Evolutionary conservation across 768 basidiomycete species (phyloP), one percentile per base, ranked within the genome.

Genomic region (Pisolithus albus): DNA sequence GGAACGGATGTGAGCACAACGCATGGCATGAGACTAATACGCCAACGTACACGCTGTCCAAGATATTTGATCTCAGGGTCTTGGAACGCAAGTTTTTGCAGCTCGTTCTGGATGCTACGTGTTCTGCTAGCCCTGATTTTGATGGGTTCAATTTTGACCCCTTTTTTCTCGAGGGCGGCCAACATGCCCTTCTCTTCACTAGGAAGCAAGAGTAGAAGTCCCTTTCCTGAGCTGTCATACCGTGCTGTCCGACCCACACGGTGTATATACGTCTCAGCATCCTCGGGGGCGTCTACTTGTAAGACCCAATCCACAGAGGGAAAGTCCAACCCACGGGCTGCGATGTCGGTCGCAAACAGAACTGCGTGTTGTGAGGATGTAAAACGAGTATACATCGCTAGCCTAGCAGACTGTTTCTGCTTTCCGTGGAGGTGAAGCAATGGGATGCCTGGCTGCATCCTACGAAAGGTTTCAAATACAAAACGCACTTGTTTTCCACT

Each of bases 401-500:
- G 70, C 44, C 95, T 81, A 34, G 89, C 84, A n/a, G 84, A 77
- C 63, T 96, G 95, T 65, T 96, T 97, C 64, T 96, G 93, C 65
- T 96, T 97, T 32, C 95, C 95, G 61, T 98, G 93, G 7, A 99
- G 71, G 64, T 94, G 88, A 19, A 99, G 78, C n/a, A 99, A 76
- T 4, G 95, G 83, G 5, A 92, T 75, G 59, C 95, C 95, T 0
- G 95, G 95, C 56, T 95, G 95, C 76, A 99, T 82, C 67, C 86
- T 86, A 72, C 92, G 87, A 70, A 99, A 97, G 15, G 88, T 90
- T 72, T 96, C 94, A 62, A 88, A 97, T 7, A 88, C 86, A 68
- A 97, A 98, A 18, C 94, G 91, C 47, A 98, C 93, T 71, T 99
- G 96, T 68, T 97, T 98, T 66, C 92, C 88, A 55, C 85, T 87